These are phyloP conservation scores for Candida yuanshanica DNA, from an alignment of 805 yeast genomes.

Conservation along the genomic window DNA sequence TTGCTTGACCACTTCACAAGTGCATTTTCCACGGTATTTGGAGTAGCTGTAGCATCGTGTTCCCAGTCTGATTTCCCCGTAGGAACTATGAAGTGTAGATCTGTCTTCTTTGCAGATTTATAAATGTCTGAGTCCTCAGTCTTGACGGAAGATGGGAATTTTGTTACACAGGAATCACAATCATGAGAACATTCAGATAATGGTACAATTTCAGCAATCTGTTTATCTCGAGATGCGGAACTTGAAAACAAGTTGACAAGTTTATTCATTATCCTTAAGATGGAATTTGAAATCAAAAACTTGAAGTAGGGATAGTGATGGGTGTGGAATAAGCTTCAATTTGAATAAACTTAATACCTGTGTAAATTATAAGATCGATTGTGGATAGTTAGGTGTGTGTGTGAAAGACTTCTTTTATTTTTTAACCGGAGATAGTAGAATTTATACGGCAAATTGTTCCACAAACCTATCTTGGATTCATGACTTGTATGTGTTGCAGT, in stretches of 20 bases:
- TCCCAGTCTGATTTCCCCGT: slow-evolving; percentile 86
- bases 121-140: slow-evolving; percentile 38
- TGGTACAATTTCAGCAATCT: slow-evolving; percentile 33
- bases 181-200: slow-evolving; percentile 45
- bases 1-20: slow-evolving; percentile 35
- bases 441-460: too few species aligned
- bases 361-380: too few species aligned
- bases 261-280: not conserved
- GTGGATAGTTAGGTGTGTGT: too few species aligned
- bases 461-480: too few species aligned
- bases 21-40: slow-evolving; percentile 40
- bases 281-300: too few species aligned
- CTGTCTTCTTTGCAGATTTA: slow-evolving; percentile 65
- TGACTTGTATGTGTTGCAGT: too few species aligned
- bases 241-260: not conserved
- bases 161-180: slow-evolving; percentile 50
- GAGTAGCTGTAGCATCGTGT: slow-evolving; percentile 57
- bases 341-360: too few species aligned
- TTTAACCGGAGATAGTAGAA: not conserved
- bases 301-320: too few species aligned
- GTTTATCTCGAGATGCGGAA: slow-evolving; percentile 18
- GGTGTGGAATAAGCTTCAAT: too few species aligned
- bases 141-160: slow-evolving; percentile 46
- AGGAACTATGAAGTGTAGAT: slow-evolving; percentile 70
- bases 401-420: not conserved